Percentiles rank a stretch among this genome's conserved stretches.
These are phyloP conservation scores for Penicillium lagena DNA, from an alignment of 495 filamentous ascomycete species.

Conservation along the genomic window DNA sequence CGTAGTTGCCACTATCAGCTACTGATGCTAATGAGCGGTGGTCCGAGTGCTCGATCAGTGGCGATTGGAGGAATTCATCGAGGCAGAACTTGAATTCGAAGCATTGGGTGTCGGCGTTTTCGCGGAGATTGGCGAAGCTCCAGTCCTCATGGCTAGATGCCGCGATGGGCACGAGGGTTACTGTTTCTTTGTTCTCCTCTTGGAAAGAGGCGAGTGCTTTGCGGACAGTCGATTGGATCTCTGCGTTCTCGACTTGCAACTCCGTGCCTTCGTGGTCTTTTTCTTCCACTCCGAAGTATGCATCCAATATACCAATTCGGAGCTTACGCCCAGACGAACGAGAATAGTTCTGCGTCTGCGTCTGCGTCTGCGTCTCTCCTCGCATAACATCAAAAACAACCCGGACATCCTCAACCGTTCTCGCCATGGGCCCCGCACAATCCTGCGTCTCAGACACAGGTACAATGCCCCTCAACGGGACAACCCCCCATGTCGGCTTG, in stretches of 20 bases:
- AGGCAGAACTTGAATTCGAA: constrained; percentile 50
- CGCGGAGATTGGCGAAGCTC: constrained; percentile 37
- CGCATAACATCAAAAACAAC: constrained; percentile 52
- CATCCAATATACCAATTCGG: constrained; percentile 36
- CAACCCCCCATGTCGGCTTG: constrained; percentile 51
- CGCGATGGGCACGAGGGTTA: constrained; percentile 19
- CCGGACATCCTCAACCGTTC: constrained; percentile 46
- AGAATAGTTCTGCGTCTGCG: not conserved
- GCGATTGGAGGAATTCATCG: constrained; percentile 36
- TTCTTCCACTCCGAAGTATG: constrained; percentile 32
- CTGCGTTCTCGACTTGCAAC: constrained; percentile 49
- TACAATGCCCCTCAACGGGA: constrained; percentile 47
- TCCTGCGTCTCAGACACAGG: constrained; percentile 60
- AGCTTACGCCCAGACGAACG: constrained; percentile 25
- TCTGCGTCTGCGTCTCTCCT: constrained; percentile 39
- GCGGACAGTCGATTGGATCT: constrained; percentile 43
- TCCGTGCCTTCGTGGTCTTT: constrained; percentile 38
- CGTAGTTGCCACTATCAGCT: constrained; percentile 50
- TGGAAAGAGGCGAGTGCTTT: constrained; percentile 22
- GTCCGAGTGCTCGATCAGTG: constrained; percentile 18
- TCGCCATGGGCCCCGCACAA: constrained; percentile 51
- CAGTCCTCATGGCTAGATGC: constrained; percentile 42
- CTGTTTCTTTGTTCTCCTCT: constrained; percentile 4
- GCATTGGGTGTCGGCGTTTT: constrained; percentile 46
- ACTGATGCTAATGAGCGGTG: constrained; percentile 41